Evolutionary conservation across 2,329 filamentous ascomycete species (phyloP).

Genomic region (Botrytis elliptica): DNA sequence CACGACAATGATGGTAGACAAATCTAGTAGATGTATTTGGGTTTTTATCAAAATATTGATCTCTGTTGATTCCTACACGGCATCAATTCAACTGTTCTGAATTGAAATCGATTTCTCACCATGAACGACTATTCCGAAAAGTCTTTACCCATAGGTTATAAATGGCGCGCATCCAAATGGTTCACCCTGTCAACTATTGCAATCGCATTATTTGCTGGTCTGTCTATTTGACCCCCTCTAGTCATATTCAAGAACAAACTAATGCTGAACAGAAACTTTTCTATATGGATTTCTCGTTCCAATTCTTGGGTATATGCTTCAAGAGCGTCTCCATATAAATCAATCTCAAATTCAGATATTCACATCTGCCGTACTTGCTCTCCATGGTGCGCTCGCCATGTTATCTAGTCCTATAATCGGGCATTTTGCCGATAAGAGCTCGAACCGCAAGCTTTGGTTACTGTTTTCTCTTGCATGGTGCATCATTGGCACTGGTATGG

Average conservation of each 20-base stretch:
- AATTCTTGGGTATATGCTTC: not conserved
- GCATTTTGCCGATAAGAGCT: slow-evolving; percentile 2
- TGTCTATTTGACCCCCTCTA: not conserved
- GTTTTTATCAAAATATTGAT: too few species aligned
- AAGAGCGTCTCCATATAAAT: not conserved
- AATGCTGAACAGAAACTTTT: not conserved
- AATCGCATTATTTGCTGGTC: slow-evolving; percentile 6
- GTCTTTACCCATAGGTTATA: slow-evolving; percentile 1
- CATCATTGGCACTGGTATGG: not conserved
- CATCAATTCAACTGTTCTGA: too few species aligned
- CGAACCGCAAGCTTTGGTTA: not conserved
- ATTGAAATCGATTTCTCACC: not conserved
- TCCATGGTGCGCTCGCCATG: not conserved
- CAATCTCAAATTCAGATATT: not conserved
- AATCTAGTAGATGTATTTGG: too few species aligned
- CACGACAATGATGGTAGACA: too few species aligned
- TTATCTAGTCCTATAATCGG: not conserved
- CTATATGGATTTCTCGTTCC: slow-evolving; percentile 7
- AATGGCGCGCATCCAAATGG: slow-evolving; percentile 1
- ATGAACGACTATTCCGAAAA: not conserved
- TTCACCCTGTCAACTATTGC: slow-evolving; percentile 1
- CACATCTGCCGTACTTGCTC: not conserved
- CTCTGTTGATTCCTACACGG: too few species aligned
- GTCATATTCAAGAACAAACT: not conserved
- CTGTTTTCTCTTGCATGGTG: not conserved